These are phyloP conservation scores for Arthrobotrys iridis DNA, from an alignment of 2,329 filamentous ascomycete species.

Conservation along the genomic window DNA sequence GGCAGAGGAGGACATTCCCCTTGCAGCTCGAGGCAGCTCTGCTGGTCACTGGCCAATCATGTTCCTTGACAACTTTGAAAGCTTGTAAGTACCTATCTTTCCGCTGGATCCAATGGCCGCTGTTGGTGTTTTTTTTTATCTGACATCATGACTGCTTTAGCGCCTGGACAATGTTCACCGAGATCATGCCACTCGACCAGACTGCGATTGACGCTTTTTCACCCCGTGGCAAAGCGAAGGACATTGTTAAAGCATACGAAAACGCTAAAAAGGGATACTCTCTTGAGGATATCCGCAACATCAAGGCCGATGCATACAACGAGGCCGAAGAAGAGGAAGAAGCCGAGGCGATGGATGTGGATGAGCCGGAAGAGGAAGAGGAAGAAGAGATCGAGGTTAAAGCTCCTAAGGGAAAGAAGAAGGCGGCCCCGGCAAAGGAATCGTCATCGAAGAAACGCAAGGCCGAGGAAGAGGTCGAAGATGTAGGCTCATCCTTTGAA, in stretches of 20 bases:
- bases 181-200: slow-evolving; percentile 79
- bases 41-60: slow-evolving; percentile 51
- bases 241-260: slow-evolving; percentile 79
- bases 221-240: slow-evolving; percentile 80
- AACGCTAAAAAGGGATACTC: slow-evolving; percentile 81
- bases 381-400: slow-evolving; percentile 70
- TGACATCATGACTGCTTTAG: slow-evolving; percentile 64
- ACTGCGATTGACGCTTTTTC: slow-evolving; percentile 75
- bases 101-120: not conserved
- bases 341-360: slow-evolving; percentile 57
- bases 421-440: slow-evolving; percentile 65
- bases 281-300: slow-evolving; percentile 82
- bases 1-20: slow-evolving; percentile 44
- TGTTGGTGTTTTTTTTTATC: not conserved
- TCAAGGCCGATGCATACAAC: slow-evolving; percentile 71
- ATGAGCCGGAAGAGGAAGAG: slow-evolving; percentile 61
- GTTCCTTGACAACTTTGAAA: slow-evolving; percentile 48
- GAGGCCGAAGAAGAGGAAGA: slow-evolving; percentile 57
- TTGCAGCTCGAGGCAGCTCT: slow-evolving; percentile 45
- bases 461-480: slow-evolving; percentile 76
- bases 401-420: slow-evolving; percentile 70
- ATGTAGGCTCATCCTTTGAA: slow-evolving; percentile 67
- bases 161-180: slow-evolving; percentile 88
- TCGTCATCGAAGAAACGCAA: slow-evolving; percentile 65
- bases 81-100: slow-evolving; percentile 72